Base-by-base conservation (phyloP, 371 early-diverging fungal species). In the Zopfochytrium polystomum region DNA sequence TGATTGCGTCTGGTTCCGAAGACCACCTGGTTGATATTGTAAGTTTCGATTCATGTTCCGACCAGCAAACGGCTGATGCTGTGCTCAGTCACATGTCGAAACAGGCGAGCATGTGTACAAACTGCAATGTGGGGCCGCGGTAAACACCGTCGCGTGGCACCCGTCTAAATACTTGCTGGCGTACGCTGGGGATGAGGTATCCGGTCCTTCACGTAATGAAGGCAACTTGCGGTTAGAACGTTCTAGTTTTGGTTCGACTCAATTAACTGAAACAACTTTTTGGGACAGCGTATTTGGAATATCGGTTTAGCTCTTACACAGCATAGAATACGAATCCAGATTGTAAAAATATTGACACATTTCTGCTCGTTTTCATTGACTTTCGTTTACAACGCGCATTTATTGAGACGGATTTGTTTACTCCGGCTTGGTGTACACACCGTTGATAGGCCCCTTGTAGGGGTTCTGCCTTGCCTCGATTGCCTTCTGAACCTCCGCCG, bases 381-480 rank as follows among this genome's bases (percentile, higher is more conserved):
- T n/a, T n/a, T n/a, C n/a, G n/a, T n/a, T n/a, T n/a, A n/a, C n/a
- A n/a, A n/a, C n/a, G n/a, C n/a, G n/a, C n/a, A n/a, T n/a, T n/a
- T n/a, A n/a, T n/a, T n/a, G n/a, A n/a, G n/a, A n/a, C n/a, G n/a
- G n/a, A n/a, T n/a, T n/a, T n/a, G n/a, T n/a, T n/a, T n/a, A n/a
- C n/a, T n/a, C n/a, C n/a, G n/a, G n/a, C n/a, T n/a, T n/a, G n/a
- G n/a, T n/a, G n/a, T n/a, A n/a, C n/a, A n/a, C n/a, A n/a, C n/a
- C n/a, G n/a, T n/a, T n/a, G n/a, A n/a, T n/a, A 42, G 66, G 55
- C 23, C 66, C 67, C 45, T 51, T 66, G 83, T 87, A 87, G 57
- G 97, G 97, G 80, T 96, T 93, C 75, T 85, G 83, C 79, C 92
- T 91, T 70, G 86, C 81, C 75, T 83, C 83, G 71, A 82, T 87